These are phyloP conservation scores for Capsicum chinense DNA, from an alignment of 257 asterid species.

Conservation along the genomic window DNA sequence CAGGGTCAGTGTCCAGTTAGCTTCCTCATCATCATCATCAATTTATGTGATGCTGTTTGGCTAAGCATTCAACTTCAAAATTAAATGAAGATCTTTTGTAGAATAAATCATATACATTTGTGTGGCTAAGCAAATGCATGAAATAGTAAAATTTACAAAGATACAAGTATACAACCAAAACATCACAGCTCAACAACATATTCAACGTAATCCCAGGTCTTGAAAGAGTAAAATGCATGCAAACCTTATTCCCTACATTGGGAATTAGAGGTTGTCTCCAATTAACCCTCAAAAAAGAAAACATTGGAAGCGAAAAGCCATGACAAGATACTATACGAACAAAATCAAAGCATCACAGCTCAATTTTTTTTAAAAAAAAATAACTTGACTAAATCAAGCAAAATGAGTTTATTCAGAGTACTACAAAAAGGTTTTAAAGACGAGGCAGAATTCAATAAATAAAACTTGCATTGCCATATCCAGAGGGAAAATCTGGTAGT, in stretches of 20 bases:
- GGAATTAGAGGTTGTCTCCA: too few species aligned
- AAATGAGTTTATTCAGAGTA: not conserved
- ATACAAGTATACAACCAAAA: too few species aligned
- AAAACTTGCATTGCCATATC: conserved; percentile 15
- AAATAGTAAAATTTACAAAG: too few species aligned
- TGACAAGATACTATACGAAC: too few species aligned
- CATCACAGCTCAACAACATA: too few species aligned
- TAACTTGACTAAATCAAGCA: conserved; percentile 10
- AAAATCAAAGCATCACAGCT: not conserved
- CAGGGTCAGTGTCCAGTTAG: not conserved
- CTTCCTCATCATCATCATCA: not conserved
- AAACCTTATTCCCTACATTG: too few species aligned
- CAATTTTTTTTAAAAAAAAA: not conserved
- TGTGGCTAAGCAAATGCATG: too few species aligned
- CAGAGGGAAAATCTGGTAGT: conserved; percentile 15
- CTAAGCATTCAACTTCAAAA: not conserved
- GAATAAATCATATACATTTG: too few species aligned
- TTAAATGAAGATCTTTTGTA: not conserved
- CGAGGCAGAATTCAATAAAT: not conserved
- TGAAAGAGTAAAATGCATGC: too few species aligned
- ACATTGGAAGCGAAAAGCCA: too few species aligned
- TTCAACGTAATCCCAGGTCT: too few species aligned
- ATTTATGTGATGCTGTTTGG: not conserved
- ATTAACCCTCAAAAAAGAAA: too few species aligned
- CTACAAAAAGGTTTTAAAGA: not conserved